These are phyloP conservation scores for Venturia effusa DNA, from an alignment of 2,329 filamentous ascomycete genomes.

Conservation along the genomic window DNA sequence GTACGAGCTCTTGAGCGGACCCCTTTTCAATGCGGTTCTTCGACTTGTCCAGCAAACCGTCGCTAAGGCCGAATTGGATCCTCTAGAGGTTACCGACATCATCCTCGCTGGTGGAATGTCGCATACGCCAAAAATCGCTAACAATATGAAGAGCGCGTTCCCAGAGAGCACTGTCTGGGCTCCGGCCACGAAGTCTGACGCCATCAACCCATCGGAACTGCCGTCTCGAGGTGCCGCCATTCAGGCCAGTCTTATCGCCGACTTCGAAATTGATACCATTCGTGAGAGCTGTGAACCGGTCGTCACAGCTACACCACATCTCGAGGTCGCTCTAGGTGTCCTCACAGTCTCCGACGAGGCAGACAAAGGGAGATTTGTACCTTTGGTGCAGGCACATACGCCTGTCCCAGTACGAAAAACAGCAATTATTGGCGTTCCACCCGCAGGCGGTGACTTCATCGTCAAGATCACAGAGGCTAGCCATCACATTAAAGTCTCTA, in stretches of 20 bases:
- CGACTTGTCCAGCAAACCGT: constrained; percentile 73
- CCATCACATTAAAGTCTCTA: constrained; percentile 86
- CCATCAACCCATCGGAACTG: constrained; percentile 91
- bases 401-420: constrained; percentile 81
- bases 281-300: constrained; percentile 92
- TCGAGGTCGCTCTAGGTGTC: constrained; percentile 79
- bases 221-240: constrained; percentile 83
- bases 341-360: constrained; percentile 46
- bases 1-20: constrained; percentile 79
- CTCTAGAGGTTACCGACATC: constrained; percentile 88
- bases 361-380: constrained; percentile 46
- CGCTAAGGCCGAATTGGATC: constrained; percentile 84
- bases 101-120: constrained; percentile 86
- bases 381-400: constrained; percentile 76
- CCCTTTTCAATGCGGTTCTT: constrained; percentile 82
- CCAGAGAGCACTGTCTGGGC: constrained; percentile 63
- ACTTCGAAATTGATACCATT: constrained; percentile 89
- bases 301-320: constrained; percentile 88
- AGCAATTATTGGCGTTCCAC: constrained; percentile 64
- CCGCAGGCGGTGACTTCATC: constrained; percentile 76
- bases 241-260: constrained; percentile 86
- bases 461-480: constrained; percentile 81
- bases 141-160: constrained; percentile 71
- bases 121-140: constrained; percentile 87
- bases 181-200: constrained; percentile 63